Conservation (phyloP, 1,139 yeast genomes). For the Trichomonascaceae sp. region DNA sequence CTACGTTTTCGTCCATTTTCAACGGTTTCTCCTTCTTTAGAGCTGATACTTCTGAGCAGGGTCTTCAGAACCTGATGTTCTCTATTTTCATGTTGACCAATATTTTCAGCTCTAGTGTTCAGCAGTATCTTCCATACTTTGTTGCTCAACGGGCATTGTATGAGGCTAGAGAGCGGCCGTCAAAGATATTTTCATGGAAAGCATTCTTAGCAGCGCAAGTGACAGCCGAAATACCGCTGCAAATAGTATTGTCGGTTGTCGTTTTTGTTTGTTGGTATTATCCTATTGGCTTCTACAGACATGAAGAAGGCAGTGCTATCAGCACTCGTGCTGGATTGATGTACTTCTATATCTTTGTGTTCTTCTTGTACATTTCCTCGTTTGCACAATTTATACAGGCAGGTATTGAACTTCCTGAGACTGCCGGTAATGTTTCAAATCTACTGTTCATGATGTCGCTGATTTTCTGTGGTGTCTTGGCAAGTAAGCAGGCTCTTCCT, state of each 20-base stretch:
- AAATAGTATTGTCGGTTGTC: constrained; percentile 31
- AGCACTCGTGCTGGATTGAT: constrained; percentile 5
- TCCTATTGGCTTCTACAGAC: constrained; percentile 37
- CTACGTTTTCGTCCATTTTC: constrained; percentile 45
- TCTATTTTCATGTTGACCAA: constrained; percentile 51
- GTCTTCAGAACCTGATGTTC: constrained; percentile 33
- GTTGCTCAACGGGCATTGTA: constrained; percentile 44
- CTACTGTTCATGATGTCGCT: constrained; percentile 43
- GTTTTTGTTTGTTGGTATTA: constrained; percentile 34
- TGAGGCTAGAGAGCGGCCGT: constrained; percentile 57
- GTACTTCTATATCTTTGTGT: constrained; percentile 40
- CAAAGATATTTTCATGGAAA: constrained; percentile 60
- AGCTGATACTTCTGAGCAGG: constrained; percentile 29
- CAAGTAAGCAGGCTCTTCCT: constrained; percentile 43
- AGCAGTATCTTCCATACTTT: constrained; percentile 48
- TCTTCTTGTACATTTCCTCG: constrained; percentile 41
- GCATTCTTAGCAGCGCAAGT: constrained; percentile 38
- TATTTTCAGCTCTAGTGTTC: constrained; percentile 49
- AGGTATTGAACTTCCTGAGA: constrained; percentile 41
- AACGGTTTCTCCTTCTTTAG: constrained; percentile 47
- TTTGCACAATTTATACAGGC: constrained; percentile 45
- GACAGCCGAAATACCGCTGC: constrained; percentile 39
- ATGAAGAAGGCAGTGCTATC: constrained; percentile 33
- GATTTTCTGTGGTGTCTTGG: constrained; percentile 57
- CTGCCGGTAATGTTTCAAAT: constrained; percentile 44